These are phyloP conservation scores for Mucor irregularis DNA, from an alignment of 371 early-diverging fungal genomes.

Conservation along the genomic window DNA sequence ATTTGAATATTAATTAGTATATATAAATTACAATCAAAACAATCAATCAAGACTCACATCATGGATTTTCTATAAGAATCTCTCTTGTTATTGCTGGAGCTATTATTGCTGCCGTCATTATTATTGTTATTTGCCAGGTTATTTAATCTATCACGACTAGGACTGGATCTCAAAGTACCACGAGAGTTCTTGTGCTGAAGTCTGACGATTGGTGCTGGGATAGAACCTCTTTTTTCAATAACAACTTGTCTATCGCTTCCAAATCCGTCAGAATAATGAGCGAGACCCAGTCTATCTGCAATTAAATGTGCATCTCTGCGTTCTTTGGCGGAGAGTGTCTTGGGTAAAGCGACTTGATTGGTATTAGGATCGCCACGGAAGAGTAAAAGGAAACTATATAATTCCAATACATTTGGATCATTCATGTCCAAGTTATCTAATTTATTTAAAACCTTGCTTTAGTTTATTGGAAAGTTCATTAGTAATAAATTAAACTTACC, in stretches of 20 bases:
- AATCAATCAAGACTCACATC: constrained; percentile 23
- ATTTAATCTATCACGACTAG: constrained; percentile 32
- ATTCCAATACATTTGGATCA: constrained; percentile 64
- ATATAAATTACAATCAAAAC: background rate
- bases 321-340: constrained; percentile 47
- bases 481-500: background rate
- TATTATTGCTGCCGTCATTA: background rate
- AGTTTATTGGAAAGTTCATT: background rate
- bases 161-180: constrained; percentile 24
- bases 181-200: constrained; percentile 27
- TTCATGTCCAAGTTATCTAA: constrained; percentile 63
- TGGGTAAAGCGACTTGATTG: constrained; percentile 61
- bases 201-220: constrained; percentile 28
- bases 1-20: background rate
- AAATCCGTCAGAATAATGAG: constrained; percentile 57
- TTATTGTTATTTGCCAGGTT: background rate
- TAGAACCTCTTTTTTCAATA: constrained; percentile 37
- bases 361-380: constrained; percentile 68
- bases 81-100: constrained; percentile 8
- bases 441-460: background rate
- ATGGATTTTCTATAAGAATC: constrained; percentile 32
- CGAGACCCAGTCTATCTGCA: constrained; percentile 56
- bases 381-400: constrained; percentile 68
- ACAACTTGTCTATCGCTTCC: constrained; percentile 43
- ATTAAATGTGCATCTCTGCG: constrained; percentile 59